Evolutionary conservation across 306 rosid species (phyloP).

Genomic region (Crotalaria pallida): DNA sequence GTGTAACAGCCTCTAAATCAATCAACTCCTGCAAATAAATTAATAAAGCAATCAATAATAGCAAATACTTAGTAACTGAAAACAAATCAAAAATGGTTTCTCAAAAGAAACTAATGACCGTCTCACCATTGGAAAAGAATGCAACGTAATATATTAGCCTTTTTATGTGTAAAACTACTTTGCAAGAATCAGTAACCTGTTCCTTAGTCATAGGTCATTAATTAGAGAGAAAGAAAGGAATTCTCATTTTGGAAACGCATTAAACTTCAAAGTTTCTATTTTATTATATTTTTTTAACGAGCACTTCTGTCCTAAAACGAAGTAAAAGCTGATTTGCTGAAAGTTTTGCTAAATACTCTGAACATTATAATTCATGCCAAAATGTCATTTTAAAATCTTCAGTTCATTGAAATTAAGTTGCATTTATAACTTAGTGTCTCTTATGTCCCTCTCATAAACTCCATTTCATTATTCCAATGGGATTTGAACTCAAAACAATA

Average conservation of each 20-base stretch:
- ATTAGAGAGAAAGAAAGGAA: background rate
- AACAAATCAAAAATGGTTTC: background rate
- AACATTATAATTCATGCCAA: background rate
- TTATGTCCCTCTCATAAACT: background rate
- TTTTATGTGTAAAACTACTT: background rate
- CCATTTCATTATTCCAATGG: background rate
- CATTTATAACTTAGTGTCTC: background rate
- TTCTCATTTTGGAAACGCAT: background rate
- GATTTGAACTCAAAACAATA: background rate
- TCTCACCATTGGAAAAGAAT: background rate
- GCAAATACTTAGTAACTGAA: background rate
- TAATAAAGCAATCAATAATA: background rate
- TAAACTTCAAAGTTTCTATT: background rate
- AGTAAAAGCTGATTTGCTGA: background rate
- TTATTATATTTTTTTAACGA: background rate
- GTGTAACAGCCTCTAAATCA: slow-evolving; percentile 40
- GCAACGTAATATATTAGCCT: background rate
- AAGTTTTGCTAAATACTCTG: background rate
- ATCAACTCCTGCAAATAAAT: slow-evolving; percentile 42
- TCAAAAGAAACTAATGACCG: background rate
- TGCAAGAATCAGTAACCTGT: background rate
- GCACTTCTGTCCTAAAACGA: background rate
- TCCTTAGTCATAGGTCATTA: background rate
- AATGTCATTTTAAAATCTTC: background rate
- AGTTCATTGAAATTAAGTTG: background rate